Percentiles rank a stretch among this genome's conserved stretches.
Evolutionary conservation across 768 basidiomycete species (phyloP).

Genomic region (Lactifluus piperatus): DNA sequence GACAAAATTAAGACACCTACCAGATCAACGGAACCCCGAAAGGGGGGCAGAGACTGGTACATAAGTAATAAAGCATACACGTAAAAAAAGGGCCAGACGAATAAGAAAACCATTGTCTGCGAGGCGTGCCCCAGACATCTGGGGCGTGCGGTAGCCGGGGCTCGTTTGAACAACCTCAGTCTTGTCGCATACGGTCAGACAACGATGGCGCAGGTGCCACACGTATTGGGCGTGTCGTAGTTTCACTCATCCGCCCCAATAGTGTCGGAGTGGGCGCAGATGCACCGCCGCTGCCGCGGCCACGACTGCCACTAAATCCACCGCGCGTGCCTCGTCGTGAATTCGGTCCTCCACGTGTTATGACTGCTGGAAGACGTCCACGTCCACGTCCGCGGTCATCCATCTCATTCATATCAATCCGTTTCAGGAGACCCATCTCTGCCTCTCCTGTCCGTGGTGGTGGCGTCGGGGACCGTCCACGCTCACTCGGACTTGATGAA

Average conservation of each 20-base stretch:
- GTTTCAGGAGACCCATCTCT: slow-evolving; percentile 2
- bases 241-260: slow-evolving; percentile 8
- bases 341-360: background rate
- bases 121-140: background rate
- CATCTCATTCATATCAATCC: slow-evolving; percentile 6
- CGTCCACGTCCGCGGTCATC: slow-evolving; percentile 1
- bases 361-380: background rate
- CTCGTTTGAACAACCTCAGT: background rate
- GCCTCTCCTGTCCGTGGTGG: background rate
- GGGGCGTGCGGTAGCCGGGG: background rate
- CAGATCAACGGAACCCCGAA: background rate
- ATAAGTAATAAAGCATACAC: background rate
- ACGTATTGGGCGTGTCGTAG: background rate
- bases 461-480: background rate
- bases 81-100: too few relatives aligned
- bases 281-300: background rate
- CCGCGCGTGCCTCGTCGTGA: background rate
- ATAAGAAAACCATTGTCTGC: background rate
- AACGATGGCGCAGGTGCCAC: background rate
- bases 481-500: background rate
- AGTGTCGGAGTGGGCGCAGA: background rate
- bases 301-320: background rate
- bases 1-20: background rate
- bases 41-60: background rate
- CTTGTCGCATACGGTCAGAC: slow-evolving; percentile 8